A percentile compares a stretch with the other conserved stretches of the same genome.
Evolutionary conservation across 352 stramenopile genomes (phyloP).

Genomic region (Phytopythium litorale): DNA sequence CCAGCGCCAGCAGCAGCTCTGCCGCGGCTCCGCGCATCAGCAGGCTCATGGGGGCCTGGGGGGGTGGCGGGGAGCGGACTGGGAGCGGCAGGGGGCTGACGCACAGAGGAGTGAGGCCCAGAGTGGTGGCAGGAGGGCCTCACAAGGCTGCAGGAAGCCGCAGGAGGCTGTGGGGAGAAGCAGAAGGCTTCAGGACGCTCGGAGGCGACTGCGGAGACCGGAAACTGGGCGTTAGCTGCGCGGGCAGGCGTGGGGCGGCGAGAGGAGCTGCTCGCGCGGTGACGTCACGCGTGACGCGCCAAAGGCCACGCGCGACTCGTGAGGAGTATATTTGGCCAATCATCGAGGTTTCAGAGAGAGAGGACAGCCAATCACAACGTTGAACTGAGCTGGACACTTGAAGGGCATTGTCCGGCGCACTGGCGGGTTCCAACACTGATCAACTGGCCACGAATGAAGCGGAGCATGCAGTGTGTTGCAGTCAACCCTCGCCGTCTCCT

Average conservation of each 20-base stretch:
- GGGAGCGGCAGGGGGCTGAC: neutral
- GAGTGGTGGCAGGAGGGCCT: too few species aligned
- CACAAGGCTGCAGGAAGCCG: too few species aligned
- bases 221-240: neutral
- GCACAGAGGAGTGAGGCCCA: too few species aligned
- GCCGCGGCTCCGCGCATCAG: constrained; percentile 25
- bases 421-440: too few species aligned
- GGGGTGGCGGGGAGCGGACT: neutral
- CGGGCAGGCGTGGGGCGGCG: neutral
- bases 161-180: too few species aligned
- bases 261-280: neutral
- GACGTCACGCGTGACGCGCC: neutral
- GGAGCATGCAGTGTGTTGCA: too few species aligned
- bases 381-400: neutral
- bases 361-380: neutral
- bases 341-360: neutral
- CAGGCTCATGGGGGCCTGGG: neutral
- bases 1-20: constrained; percentile 35
- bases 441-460: too few species aligned
- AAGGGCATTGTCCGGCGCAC: neutral
- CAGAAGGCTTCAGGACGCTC: neutral
- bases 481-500: too few species aligned
- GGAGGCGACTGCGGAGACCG: neutral
- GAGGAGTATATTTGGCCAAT: neutral
- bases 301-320: neutral